A percentile compares a stretch with the other conserved stretches of the same genome.
Evolutionary conservation across 768 basidiomycete genomes (phyloP).

Genomic region (Rhodotorula graminis): DNA sequence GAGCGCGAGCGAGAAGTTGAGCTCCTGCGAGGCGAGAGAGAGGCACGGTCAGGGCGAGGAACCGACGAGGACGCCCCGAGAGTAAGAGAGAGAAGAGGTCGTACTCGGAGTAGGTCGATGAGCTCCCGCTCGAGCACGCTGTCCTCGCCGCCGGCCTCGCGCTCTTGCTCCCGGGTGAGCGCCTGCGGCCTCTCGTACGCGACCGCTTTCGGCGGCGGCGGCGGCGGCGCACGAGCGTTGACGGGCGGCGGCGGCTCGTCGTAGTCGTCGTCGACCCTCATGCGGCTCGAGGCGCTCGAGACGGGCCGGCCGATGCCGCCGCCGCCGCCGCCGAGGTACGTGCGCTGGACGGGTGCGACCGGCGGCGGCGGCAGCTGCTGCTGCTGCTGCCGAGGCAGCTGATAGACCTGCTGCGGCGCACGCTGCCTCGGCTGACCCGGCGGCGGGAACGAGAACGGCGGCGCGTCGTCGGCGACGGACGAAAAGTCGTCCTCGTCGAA

Average conservation of each 20-base stretch:
- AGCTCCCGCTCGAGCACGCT: slow-evolving; percentile 31
- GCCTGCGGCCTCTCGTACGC: not conserved
- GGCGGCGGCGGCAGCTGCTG: not conserved
- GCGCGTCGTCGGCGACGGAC: not conserved
- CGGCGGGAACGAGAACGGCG: not conserved
- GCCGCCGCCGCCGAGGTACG: not conserved
- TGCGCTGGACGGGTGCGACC: not conserved
- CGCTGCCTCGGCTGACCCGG: too few relatives aligned
- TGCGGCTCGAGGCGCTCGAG: slow-evolving; percentile 6
- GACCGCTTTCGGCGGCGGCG: not conserved
- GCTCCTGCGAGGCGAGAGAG: not conserved
- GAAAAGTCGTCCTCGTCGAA: slow-evolving; percentile 14
- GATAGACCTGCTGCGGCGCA: not conserved
- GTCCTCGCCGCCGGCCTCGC: not conserved
- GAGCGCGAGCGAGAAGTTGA: slow-evolving; percentile 25
- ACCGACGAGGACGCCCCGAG: too few relatives aligned
- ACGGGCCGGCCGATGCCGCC: not conserved
- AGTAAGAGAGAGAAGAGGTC: not conserved
- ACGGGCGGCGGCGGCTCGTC: not conserved
- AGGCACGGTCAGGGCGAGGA: too few relatives aligned
- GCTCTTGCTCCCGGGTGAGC: not conserved
- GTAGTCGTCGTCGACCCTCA: slow-evolving; percentile 15
- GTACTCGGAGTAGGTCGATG: slow-evolving; percentile 28
- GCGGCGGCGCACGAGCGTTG: not conserved
- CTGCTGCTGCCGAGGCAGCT: not conserved